Percentiles rank a stretch among this genome's conserved stretches.
These are phyloP conservation scores for Biscogniauxia mediterranea DNA, from an alignment of 2,329 filamentous ascomycete species.

Conservation along the genomic window DNA sequence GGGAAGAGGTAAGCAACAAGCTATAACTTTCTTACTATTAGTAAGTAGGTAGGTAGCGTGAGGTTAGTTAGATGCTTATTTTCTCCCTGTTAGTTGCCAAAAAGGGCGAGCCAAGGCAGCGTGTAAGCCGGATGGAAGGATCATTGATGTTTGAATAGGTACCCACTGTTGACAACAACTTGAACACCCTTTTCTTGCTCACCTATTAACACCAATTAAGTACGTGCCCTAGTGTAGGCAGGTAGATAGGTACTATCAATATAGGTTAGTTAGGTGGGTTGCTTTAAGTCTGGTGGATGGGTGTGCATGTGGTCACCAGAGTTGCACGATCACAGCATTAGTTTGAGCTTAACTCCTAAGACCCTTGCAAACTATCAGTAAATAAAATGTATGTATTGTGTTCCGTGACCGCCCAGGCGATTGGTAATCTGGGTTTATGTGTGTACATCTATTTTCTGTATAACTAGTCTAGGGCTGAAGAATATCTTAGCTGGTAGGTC, in stretches of 20 bases:
- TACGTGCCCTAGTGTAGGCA: too few relatives aligned
- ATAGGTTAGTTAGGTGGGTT: background rate
- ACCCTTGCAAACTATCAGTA: background rate
- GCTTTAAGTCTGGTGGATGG: background rate
- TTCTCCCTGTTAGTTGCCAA: background rate
- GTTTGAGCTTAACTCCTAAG: background rate
- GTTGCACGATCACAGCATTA: constrained; percentile 6
- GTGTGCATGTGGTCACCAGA: background rate
- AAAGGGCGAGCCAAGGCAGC: background rate
- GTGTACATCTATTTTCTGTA: background rate
- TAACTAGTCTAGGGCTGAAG: background rate
- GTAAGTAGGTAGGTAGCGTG: too few relatives aligned
- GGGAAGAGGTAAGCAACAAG: background rate
- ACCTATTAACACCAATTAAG: too few relatives aligned
- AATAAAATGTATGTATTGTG: too few relatives aligned
- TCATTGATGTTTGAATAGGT: background rate
- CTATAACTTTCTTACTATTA: too few relatives aligned
- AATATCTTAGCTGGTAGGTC: too few relatives aligned
- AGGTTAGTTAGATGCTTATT: background rate
- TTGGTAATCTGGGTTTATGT: too few relatives aligned
- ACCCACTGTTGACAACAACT: too few relatives aligned
- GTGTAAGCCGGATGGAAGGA: background rate
- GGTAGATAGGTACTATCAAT: background rate
- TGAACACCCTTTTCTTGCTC: too few relatives aligned
- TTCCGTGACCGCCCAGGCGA: background rate